Evolutionary conservation across 208 protist genomes (phyloP), one percentile per base, ranked within the genome.

Genomic region (Trypanosoma avium): DNA sequence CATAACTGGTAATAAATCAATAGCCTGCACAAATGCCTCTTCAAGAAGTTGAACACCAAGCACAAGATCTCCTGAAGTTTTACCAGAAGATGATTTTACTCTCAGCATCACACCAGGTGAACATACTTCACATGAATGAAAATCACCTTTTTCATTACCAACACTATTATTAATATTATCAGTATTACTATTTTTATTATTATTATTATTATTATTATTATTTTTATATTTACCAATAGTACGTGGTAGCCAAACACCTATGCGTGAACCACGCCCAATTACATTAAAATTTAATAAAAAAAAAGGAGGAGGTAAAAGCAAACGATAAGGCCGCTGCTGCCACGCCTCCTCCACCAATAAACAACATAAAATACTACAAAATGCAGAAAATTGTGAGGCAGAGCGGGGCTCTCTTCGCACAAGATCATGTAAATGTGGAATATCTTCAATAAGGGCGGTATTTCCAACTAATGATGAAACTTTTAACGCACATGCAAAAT

Each of bases 241-340:
- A 8, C 52, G 57, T 15, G 80, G 80, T 19, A 87, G 60, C 73
- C 77, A 81, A 13, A 90, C 67, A 1, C 66, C 68, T 21, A 92
- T 61, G 10, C 64, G 53, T 4, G 77, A 82, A 15, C 76, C 80
- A 10, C 70, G 54, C 0, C 74, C 80, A 19, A 93, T 46, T 5
- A 74, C 1, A 24, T 88, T 75, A 43, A 86, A 86, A 4, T 81
- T 79, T 10, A 90, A 38, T n/a, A 93, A 45, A 66, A 88, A 69
- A 67, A 80, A 70, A 26, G 72, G 68, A 32, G 86, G 82, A n/a
- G 80, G 79, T 36, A 93, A 61, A 38, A 52, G 70, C 35, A 84
- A 58, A 30, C 32, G 27, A 40, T 24, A 71, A 33, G 55, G 29
- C 0, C 50, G 35, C 7, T 45, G 52, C 10, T 64, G 54, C 53